phyloP scores from a whole-genome alignment of 805 yeast species.

The Candida ipomoeae region DNA sequence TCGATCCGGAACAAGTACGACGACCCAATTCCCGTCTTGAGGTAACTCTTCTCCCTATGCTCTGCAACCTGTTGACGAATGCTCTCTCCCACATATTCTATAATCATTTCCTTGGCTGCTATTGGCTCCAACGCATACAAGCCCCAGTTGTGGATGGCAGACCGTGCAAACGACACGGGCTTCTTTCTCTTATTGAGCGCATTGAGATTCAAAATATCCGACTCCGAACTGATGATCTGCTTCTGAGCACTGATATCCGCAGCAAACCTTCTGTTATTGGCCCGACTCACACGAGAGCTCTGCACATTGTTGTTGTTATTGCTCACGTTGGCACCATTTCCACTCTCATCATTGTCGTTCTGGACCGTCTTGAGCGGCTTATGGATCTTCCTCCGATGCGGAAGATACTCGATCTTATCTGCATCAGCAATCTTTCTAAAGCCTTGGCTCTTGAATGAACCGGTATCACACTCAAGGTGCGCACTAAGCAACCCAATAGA shows the following conservation, averaged over 20 bases:
- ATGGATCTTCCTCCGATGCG: conserved; percentile 70
- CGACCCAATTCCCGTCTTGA: conserved; percentile 91
- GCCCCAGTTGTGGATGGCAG: conserved; percentile 98
- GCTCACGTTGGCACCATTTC: conserved; percentile 2
- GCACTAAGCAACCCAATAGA: conserved; percentile 25
- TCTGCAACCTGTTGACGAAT: conserved; percentile 93
- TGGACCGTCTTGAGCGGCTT: conserved; percentile 74
- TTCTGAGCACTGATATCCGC: conserved; percentile 83
- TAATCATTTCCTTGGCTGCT: conserved; percentile 94
- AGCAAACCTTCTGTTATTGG: conserved; percentile 80
- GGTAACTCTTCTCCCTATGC: conserved; percentile 77
- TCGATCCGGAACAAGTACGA: conserved; percentile 90
- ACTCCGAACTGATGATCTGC: conserved; percentile 72
- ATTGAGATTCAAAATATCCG: conserved; percentile 77
- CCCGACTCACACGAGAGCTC: conserved; percentile 82
- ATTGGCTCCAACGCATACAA: conserved; percentile 92
- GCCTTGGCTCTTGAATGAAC: conserved; percentile 71
- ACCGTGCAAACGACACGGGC: conserved; percentile 93
- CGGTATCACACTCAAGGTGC: conserved; percentile 42
- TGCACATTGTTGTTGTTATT: conserved; percentile 37
- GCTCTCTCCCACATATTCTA: conserved; percentile 95
- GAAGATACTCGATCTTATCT: conserved; percentile 69
- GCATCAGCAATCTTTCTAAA: conserved; percentile 68
- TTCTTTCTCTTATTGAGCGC: conserved; percentile 86
- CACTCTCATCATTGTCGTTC: conserved; percentile 49